These are phyloP conservation scores for Penicillium dipodomyicola DNA, from an alignment of 495 filamentous ascomycete genomes.

Conservation along the genomic window DNA sequence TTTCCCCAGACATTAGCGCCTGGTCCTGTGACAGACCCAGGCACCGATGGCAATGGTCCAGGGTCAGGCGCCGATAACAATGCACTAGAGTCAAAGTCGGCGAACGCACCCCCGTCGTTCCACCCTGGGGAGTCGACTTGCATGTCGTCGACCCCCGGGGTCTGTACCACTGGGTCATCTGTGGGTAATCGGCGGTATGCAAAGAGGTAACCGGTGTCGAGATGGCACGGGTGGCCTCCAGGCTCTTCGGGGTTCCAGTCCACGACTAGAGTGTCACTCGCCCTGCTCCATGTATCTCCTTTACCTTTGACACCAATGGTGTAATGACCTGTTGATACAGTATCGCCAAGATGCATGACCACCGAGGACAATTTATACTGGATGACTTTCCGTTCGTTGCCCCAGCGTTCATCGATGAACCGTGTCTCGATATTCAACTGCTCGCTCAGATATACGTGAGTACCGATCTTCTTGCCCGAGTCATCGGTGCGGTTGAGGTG, in stretches of 20 bases:
- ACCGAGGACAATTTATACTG: slow-evolving; percentile 32
- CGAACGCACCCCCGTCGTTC: background rate
- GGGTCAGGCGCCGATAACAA: no score
- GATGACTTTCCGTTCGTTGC: background rate
- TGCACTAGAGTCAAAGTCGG: background rate
- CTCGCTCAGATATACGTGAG: background rate
- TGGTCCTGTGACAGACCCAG: background rate
- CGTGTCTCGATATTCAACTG: background rate
- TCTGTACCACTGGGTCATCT: background rate
- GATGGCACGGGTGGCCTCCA: background rate
- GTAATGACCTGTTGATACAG: slow-evolving; percentile 30
- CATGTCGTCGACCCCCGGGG: background rate
- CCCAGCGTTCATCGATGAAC: slow-evolving; percentile 5
- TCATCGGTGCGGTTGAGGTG: slow-evolving; percentile 14
- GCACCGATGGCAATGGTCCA: no score
- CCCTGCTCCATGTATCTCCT: slow-evolving; percentile 23
- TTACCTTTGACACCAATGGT: slow-evolving; percentile 24
- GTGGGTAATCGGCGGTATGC: slow-evolving; percentile 24
- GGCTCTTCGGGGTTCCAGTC: background rate
- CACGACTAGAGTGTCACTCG: slow-evolving; percentile 22
- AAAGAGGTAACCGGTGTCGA: slow-evolving; percentile 19
- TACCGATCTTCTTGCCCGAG: background rate
- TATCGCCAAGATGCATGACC: slow-evolving; percentile 26
- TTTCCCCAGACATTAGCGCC: background rate
- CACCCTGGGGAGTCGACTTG: background rate